Evolutionary conservation across 768 basidiomycete species (phyloP).

Genomic region (Serendipita vermifera): DNA sequence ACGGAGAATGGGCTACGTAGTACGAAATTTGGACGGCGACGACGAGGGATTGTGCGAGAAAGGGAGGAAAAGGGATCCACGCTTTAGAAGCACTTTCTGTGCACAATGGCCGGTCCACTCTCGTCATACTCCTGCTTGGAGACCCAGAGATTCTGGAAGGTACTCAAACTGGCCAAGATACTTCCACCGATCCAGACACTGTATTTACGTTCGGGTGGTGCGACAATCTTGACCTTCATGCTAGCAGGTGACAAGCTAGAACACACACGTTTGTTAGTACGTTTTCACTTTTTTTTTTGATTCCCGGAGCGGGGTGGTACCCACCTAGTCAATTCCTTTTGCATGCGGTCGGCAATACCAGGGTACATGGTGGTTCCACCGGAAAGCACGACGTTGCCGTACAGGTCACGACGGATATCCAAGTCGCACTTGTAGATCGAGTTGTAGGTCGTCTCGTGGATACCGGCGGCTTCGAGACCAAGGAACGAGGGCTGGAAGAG

Average conservation of each 20-base stretch:
- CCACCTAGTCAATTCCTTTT: constrained; percentile 55
- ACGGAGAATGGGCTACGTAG: too few relatives aligned
- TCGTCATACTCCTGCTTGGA: constrained; percentile 49
- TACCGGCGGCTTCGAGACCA: constrained; percentile 58
- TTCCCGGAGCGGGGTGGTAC: constrained; percentile 42
- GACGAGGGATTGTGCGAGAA: too few relatives aligned
- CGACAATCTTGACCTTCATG: constrained; percentile 44
- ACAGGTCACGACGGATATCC: constrained; percentile 69
- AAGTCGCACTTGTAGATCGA: constrained; percentile 82
- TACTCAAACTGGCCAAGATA: constrained; percentile 27
- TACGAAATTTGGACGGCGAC: too few relatives aligned
- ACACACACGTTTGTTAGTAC: background rate
- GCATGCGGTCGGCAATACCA: constrained; percentile 55
- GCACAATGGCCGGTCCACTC: constrained; percentile 40
- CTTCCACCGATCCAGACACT: constrained; percentile 48
- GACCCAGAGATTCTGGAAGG: constrained; percentile 61
- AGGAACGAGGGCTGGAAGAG: constrained; percentile 89
- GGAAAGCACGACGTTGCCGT: constrained; percentile 57
- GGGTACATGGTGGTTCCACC: constrained; percentile 53
- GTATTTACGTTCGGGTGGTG: constrained; percentile 59
- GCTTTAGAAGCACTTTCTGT: constrained; percentile 18
- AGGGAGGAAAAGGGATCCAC: too few relatives aligned
- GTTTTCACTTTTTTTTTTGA: constrained; percentile 24
- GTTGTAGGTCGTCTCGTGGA: constrained; percentile 82
- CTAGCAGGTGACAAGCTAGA: background rate